Percentiles rank a stretch among this genome's conserved stretches.
Evolutionary conservation across 1,284 basidiomycete genomes (phyloP).

Genomic region (Irpex lacteus): DNA sequence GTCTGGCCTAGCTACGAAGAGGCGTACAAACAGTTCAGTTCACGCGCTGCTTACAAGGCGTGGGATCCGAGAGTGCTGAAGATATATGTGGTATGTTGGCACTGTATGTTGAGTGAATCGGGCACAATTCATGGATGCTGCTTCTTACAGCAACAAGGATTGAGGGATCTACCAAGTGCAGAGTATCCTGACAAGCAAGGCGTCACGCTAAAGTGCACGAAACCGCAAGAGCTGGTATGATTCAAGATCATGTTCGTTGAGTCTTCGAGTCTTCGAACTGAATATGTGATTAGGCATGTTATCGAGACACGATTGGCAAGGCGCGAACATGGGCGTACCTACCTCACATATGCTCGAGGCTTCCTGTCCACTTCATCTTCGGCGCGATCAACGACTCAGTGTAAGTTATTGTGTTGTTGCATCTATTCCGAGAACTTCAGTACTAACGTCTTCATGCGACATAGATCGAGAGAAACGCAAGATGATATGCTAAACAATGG

Average conservation of each 20-base stretch:
- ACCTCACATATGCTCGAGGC: conserved; percentile 30
- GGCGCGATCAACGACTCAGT: conserved; percentile 45
- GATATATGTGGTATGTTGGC: conserved; percentile 37
- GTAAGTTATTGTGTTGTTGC: conserved; percentile 27
- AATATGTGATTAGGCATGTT: conserved; percentile 37
- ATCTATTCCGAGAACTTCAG: neutral
- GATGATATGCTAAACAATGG: conserved; percentile 16
- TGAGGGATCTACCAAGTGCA: conserved; percentile 42
- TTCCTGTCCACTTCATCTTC: conserved; percentile 49
- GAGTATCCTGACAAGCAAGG: conserved; percentile 46
- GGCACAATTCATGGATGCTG: neutral
- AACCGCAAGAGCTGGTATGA: conserved; percentile 38
- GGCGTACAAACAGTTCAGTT: conserved; percentile 38
- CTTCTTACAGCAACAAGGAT: conserved; percentile 38
- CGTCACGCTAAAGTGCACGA: conserved; percentile 49
- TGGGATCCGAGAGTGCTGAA: conserved; percentile 51
- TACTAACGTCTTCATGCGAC: neutral
- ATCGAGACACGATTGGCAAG: conserved; percentile 36
- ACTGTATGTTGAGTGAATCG: neutral
- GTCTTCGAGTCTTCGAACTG: neutral
- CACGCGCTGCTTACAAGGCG: conserved; percentile 36
- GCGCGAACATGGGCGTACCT: conserved; percentile 38
- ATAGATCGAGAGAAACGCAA: neutral
- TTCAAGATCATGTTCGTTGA: neutral
- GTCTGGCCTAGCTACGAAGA: conserved; percentile 48